Percentiles rank a stretch among this genome's conserved stretches.
Evolutionary conservation across 2,329 filamentous ascomycete species (phyloP).

Genomic region (Truncatella angustata): DNA sequence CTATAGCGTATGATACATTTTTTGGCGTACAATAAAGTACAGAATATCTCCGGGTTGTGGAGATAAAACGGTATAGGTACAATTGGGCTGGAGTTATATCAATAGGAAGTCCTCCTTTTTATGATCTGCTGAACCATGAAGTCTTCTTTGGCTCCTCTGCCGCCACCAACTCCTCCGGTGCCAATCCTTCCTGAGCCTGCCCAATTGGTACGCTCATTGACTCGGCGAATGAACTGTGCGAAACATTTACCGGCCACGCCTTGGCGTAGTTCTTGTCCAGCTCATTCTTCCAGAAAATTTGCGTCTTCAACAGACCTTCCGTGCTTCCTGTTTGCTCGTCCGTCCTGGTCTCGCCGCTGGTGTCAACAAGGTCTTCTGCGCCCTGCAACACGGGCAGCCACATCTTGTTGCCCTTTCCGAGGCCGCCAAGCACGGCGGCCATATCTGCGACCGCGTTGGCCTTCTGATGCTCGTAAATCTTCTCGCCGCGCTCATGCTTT

Average conservation of each 20-base stretch:
- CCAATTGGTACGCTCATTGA: conserved; percentile 6
- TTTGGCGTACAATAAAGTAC: conserved; percentile 16
- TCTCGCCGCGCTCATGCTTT: conserved; percentile 44
- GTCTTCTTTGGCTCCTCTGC: conserved; percentile 8
- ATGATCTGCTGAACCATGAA: conserved; percentile 7
- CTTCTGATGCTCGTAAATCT: conserved; percentile 56
- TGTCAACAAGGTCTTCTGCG: conserved; percentile 15
- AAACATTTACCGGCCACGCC: conserved; percentile 52
- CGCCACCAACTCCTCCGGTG: conserved; percentile 11
- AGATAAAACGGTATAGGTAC: conserved; percentile 5
- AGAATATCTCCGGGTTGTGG: conserved; percentile 15
- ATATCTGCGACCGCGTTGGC: conserved; percentile 63
- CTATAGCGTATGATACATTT: conserved; percentile 18
- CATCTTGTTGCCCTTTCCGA: conserved; percentile 51
- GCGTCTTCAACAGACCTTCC: conserved; percentile 36
- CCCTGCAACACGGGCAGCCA: conserved; percentile 18
- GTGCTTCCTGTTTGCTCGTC: conserved; percentile 12
- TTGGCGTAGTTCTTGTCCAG: conserved; percentile 45
- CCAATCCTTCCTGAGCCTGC: not conserved
- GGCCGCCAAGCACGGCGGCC: conserved; percentile 53
- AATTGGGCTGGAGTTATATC: not conserved
- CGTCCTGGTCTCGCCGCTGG: conserved; percentile 16
- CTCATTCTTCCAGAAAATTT: conserved; percentile 51
- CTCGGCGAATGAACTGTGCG: conserved; percentile 31
- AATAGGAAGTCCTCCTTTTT: conserved; percentile 1